Conservation (phyloP, 2,329 filamentous ascomycete genomes). For the Paracoccidioides brasiliensis region DNA sequence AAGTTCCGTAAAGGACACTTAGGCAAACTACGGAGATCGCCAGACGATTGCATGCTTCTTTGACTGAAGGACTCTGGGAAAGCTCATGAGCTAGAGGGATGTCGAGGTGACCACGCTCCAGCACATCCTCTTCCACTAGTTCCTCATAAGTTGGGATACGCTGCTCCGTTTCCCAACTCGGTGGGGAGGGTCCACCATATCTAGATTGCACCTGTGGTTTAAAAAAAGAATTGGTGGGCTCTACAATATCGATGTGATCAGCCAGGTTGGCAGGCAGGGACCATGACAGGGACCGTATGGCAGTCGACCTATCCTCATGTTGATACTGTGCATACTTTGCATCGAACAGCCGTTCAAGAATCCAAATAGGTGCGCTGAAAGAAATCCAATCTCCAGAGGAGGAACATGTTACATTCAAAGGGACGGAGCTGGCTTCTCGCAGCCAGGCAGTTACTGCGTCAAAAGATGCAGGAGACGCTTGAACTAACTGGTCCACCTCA, state of each 20-base stretch:
- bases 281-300: neutral
- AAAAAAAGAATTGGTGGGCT: neutral
- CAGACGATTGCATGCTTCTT: neutral
- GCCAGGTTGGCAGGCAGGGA: neutral
- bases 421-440: neutral
- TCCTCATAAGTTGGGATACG: neutral
- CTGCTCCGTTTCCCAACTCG: neutral
- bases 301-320: neutral
- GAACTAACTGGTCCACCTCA: neutral
- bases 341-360: neutral
- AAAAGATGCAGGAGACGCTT: neutral
- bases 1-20: neutral
- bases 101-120: neutral
- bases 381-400: neutral
- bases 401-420: neutral
- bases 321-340: neutral
- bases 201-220: neutral
- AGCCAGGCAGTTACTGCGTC: neutral
- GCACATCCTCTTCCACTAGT: neutral
- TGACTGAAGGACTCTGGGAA: neutral
- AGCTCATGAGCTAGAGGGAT: neutral
- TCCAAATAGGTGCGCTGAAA: neutral
- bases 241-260: neutral
- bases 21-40: neutral
- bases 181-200: neutral